Conservation (phyloP, 129 eudicot species). For the Lonicera japonica region DNA sequence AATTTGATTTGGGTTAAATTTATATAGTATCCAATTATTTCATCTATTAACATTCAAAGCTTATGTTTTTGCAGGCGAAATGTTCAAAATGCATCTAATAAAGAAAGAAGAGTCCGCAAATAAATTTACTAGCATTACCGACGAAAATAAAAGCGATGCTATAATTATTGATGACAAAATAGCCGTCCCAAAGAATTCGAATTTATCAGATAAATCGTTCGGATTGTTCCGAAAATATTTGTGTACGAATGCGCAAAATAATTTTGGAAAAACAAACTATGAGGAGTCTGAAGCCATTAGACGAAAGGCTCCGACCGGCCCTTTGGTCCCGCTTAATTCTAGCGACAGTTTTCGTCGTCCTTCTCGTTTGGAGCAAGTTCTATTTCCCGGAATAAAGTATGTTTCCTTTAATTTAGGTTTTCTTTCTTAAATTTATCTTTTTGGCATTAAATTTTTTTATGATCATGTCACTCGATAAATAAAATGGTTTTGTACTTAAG, state of each 20-base stretch:
- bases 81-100: not conserved
- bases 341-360: not conserved
- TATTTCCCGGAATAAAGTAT: not conserved
- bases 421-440: not conserved
- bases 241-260: not conserved
- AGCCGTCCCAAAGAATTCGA: not conserved
- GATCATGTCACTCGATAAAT: not conserved
- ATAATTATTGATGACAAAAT: too few species aligned
- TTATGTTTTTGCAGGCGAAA: not conserved
- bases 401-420: not conserved
- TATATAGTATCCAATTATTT: too few species aligned
- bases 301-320: not conserved
- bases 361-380: conserved; percentile 2
- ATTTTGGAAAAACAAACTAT: not conserved
- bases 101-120: not conserved
- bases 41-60: too few species aligned
- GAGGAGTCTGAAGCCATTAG: conserved; percentile 2
- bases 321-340: not conserved
- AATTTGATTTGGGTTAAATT: too few species aligned
- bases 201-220: not conserved
- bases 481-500: not conserved
- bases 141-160: too few species aligned
- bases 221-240: conserved; percentile 8
- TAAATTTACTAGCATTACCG: not conserved
- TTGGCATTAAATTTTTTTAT: not conserved